Conservation (phyloP, 805 yeast genomes). For the Ogataea chonburiensis region DNA sequence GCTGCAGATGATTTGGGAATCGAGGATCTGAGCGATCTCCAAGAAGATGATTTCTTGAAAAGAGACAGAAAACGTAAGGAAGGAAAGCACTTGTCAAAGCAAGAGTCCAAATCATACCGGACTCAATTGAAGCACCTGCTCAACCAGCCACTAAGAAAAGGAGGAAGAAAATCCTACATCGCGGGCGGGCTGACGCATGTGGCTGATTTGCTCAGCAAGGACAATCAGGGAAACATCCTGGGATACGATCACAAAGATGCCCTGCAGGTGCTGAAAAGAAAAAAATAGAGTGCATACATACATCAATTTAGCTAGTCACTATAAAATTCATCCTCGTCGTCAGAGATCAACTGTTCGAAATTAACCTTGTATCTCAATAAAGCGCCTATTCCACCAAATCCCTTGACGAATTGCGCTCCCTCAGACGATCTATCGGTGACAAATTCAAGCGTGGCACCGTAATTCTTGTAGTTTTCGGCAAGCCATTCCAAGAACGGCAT, state of each 20-base stretch:
- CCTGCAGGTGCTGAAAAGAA: constrained; percentile 50
- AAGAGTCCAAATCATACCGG: constrained; percentile 45
- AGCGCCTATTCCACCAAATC: constrained; percentile 99
- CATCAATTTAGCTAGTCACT: constrained; percentile 37
- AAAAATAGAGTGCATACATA: constrained; percentile 8
- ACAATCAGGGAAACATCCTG: constrained; percentile 56
- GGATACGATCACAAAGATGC: constrained; percentile 74
- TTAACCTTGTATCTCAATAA: constrained; percentile 93
- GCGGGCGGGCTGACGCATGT: constrained; percentile 77
- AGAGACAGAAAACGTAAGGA: constrained; percentile 59
- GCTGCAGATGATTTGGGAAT: constrained; percentile 94
- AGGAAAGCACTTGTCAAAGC: constrained; percentile 51
- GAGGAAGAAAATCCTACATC: constrained; percentile 66
- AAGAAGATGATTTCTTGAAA: constrained; percentile 65
- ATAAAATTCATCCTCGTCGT: constrained; percentile 81
- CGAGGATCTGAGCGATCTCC: constrained; percentile 65
- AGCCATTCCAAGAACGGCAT: constrained; percentile 92
- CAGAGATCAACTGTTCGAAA: constrained; percentile 92
- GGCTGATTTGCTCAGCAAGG: constrained; percentile 72
- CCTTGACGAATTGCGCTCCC: constrained; percentile 97
- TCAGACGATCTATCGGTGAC: constrained; percentile 96
- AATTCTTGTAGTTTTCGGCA: constrained; percentile 92
- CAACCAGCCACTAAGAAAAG: constrained; percentile 54
- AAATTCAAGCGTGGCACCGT: constrained; percentile 94
- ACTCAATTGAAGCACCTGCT: constrained; percentile 55